A percentile compares a stretch with the other conserved stretches of the same genome.
These are phyloP conservation scores for Periconia digitata DNA, from an alignment of 2,329 filamentous ascomycete species.

Conservation along the genomic window DNA sequence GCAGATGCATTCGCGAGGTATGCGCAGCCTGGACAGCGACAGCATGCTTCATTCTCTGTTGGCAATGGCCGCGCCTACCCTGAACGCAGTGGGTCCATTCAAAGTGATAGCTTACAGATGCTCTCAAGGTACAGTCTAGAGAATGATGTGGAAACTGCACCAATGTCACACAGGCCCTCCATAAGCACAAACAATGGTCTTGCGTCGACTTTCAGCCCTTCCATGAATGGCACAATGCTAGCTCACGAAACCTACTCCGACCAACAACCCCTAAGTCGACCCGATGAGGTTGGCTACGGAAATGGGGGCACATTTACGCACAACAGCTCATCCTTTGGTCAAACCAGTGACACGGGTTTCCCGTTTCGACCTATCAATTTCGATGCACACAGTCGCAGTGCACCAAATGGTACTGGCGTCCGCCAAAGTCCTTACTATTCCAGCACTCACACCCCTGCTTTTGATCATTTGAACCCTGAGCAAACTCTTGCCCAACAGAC, in stretches of 20 bases:
- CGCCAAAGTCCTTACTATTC: slow-evolving; percentile 53
- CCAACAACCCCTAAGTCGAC: slow-evolving; percentile 18
- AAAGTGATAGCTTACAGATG: slow-evolving; percentile 41
- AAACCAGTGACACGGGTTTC: slow-evolving; percentile 36
- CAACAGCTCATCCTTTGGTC: slow-evolving; percentile 30
- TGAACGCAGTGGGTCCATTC: slow-evolving; percentile 43
- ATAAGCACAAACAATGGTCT: slow-evolving; percentile 34
- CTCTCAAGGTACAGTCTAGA: slow-evolving; percentile 39
- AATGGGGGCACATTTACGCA: slow-evolving; percentile 36
- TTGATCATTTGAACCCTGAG: slow-evolving; percentile 47
- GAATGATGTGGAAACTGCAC: slow-evolving; percentile 35
- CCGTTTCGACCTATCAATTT: slow-evolving; percentile 45
- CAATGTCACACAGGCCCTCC: slow-evolving; percentile 35
- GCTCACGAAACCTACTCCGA: slow-evolving; percentile 29
- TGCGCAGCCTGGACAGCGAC: slow-evolving; percentile 44
- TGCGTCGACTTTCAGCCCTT: slow-evolving; percentile 21
- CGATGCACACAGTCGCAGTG: slow-evolving; percentile 42
- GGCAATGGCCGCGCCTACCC: slow-evolving; percentile 43
- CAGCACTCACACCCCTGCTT: slow-evolving; percentile 47
- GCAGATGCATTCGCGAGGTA: slow-evolving; percentile 31
- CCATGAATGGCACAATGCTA: slow-evolving; percentile 23
- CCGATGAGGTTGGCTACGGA: slow-evolving; percentile 21
- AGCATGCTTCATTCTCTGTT: slow-evolving; percentile 54
- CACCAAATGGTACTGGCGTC: slow-evolving; percentile 47
- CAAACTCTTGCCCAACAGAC: slow-evolving; percentile 40